Conservation (phyloP, 1,284 basidiomycete species). For the Marasmius oreades region DNA sequence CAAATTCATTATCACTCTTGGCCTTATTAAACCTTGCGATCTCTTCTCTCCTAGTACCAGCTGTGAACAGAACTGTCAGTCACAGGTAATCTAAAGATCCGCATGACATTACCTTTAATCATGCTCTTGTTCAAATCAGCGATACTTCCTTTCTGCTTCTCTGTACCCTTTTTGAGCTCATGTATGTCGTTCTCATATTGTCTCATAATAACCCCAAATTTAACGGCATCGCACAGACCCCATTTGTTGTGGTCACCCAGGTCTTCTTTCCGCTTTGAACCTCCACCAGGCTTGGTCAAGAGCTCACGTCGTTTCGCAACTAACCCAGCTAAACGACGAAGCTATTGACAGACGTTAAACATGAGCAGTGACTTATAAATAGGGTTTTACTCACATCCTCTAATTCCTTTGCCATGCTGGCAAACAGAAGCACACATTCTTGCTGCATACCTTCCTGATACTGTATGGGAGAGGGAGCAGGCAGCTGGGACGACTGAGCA, state of each 20-base stretch:
- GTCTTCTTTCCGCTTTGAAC: constrained; percentile 39
- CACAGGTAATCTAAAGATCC: neutral
- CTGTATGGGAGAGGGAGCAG: constrained; percentile 16
- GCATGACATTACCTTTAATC: constrained; percentile 52
- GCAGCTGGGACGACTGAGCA: constrained; percentile 15
- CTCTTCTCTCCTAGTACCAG: constrained; percentile 54
- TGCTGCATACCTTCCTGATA: constrained; percentile 59
- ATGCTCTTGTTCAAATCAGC: constrained; percentile 59
- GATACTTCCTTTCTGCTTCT: constrained; percentile 37
- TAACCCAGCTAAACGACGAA: constrained; percentile 35
- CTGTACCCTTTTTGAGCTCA: constrained; percentile 41
- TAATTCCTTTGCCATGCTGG: constrained; percentile 45
- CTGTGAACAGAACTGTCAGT: constrained; percentile 36
- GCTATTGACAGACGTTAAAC: constrained; percentile 28
- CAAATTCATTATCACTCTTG: constrained; percentile 67
- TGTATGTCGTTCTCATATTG: constrained; percentile 50
- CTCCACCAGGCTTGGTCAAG: constrained; percentile 33
- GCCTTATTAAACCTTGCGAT: constrained; percentile 29
- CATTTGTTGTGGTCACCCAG: constrained; percentile 48
- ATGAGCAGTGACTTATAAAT: constrained; percentile 2
- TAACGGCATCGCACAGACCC: constrained; percentile 47
- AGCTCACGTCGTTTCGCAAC: constrained; percentile 29
- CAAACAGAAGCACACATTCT: constrained; percentile 49
- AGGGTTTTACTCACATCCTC: constrained; percentile 39
- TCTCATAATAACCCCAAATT: constrained; percentile 47